Evolutionary conservation across 2,329 filamentous ascomycete genomes (phyloP).

Genomic region (Penicillium digitatum): DNA sequence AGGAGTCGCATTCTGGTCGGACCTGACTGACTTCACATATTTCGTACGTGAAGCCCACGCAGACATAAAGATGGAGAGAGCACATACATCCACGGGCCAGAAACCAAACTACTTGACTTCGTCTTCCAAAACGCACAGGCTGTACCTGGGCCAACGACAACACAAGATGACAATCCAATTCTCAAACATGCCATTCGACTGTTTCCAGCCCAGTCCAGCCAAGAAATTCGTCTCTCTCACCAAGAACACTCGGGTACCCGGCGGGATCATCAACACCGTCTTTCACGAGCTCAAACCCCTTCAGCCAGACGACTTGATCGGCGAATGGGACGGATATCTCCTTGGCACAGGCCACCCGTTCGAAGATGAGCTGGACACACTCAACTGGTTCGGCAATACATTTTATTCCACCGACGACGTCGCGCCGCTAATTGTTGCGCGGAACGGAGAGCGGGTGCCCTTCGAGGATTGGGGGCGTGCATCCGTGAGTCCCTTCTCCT

Average conservation of each 20-base stretch:
- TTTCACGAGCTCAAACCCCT: conserved; percentile 21
- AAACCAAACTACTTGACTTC: not conserved
- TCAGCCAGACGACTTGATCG: conserved; percentile 23
- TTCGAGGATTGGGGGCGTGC: conserved; percentile 17
- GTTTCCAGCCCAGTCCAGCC: conserved; percentile 10
- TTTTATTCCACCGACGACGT: conserved; percentile 30
- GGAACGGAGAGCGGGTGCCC: conserved; percentile 9
- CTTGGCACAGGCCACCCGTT: conserved; percentile 27
- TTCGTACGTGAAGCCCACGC: not conserved
- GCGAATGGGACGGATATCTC: conserved; percentile 29
- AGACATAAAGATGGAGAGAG: not conserved
- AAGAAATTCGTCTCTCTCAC: conserved; percentile 11
- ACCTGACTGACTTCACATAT: not conserved
- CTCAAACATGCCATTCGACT: conserved; percentile 10
- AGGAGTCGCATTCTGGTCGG: not conserved
- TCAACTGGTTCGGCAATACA: conserved; percentile 34
- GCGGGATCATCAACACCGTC: conserved; percentile 1
- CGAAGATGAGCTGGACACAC: conserved; percentile 17
- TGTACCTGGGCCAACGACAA: not conserved
- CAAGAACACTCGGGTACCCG: conserved; percentile 2
- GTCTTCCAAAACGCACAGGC: not conserved
- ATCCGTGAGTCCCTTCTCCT: conserved; percentile 6
- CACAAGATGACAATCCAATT: conserved; percentile 11
- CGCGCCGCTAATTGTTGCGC: conserved; percentile 27
- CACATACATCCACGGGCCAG: not conserved